Evolutionary conservation across 441 rosid genomes (phyloP).

Genomic region (Brassica balearica): DNA sequence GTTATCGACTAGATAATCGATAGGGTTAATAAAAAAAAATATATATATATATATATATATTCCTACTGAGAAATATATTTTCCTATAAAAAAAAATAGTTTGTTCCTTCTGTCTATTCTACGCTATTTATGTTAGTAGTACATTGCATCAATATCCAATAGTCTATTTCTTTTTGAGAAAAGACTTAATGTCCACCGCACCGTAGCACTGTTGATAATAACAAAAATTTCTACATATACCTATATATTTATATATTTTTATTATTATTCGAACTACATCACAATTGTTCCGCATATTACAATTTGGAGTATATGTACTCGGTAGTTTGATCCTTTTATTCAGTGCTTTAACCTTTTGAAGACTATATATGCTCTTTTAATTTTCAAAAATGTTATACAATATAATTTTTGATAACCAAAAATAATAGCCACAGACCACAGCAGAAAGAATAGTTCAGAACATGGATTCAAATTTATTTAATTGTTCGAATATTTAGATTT

Average conservation of each 20-base stretch:
- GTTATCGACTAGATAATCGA: no score
- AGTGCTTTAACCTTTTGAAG: neutral
- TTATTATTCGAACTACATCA: no score
- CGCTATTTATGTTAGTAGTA: slow-evolving; percentile 4
- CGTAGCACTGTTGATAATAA: no score
- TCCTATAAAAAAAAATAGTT: neutral
- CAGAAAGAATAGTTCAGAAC: neutral
- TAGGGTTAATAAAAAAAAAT: no score
- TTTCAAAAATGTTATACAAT: neutral
- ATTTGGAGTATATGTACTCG: neutral
- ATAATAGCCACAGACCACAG: neutral
- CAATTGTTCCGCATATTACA: no score
- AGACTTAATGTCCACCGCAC: no score
- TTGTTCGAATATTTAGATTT: neutral
- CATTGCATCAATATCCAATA: no score
- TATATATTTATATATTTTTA: no score
- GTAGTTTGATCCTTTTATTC: neutral
- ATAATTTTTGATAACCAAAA: neutral
- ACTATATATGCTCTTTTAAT: neutral
- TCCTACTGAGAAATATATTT: no score
- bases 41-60: neutral
- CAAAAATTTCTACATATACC: no score
- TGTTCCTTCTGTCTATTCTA: neutral
- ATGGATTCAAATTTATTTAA: neutral
- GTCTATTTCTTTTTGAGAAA: no score